phyloP scores from a whole-genome alignment of 1,284 basidiomycete genomes.

The Peniophora sp. region DNA sequence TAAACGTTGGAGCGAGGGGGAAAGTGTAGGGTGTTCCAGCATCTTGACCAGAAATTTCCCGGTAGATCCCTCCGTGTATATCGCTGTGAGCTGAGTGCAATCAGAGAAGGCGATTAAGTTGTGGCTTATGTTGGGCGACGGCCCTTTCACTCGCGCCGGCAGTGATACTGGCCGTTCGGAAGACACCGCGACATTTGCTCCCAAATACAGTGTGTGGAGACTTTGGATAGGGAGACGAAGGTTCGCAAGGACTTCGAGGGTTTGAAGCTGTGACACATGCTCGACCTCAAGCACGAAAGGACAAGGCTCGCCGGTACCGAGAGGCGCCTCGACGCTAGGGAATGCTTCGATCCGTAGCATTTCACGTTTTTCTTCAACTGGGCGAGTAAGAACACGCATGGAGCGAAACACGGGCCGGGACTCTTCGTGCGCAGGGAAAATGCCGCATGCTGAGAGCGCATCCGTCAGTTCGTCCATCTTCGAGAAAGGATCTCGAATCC shows the following conservation, averaged over 20 bases:
- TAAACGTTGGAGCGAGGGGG: background rate
- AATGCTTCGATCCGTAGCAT: background rate
- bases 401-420: background rate
- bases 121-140: background rate
- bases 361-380: background rate
- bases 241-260: background rate
- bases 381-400: background rate
- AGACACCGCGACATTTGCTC: background rate
- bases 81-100: background rate
- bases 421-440: background rate
- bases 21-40: background rate
- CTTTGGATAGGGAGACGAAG: background rate
- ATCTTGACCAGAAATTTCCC: background rate
- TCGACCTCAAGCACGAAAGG: background rate
- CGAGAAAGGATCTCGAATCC: background rate
- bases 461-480: background rate
- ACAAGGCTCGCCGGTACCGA: background rate
- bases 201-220: background rate
- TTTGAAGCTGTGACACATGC: background rate
- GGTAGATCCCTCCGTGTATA: background rate
- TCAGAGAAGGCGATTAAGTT: background rate
- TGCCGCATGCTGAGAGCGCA: background rate
- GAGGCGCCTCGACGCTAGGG: background rate
- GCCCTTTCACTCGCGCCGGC: background rate
- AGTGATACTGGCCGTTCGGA: background rate